Conservation (phyloP, 805 yeast species). For the Candida peoriensis region DNA sequence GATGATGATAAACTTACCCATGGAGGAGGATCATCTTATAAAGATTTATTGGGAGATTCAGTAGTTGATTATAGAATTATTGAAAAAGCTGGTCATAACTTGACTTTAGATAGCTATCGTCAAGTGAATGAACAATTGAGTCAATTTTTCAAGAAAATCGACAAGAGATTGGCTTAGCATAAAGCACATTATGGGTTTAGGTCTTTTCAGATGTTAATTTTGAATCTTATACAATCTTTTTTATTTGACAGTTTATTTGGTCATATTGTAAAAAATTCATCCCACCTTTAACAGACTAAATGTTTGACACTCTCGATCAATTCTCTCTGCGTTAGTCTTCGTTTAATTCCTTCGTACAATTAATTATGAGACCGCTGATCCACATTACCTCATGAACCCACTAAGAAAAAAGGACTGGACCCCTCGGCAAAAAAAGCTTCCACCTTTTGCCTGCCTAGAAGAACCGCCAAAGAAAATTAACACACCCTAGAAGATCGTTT, state of each 20-base stretch:
- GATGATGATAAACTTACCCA: constrained; percentile 18
- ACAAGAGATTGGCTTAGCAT: not conserved
- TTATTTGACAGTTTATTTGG: not conserved
- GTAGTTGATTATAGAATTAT: constrained; percentile 13
- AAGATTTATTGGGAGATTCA: constrained; percentile 15
- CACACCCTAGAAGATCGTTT: too few species aligned
- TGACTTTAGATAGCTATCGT: constrained; percentile 15
- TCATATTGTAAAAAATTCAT: not conserved
- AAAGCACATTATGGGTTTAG: not conserved
- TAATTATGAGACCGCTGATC: not conserved
- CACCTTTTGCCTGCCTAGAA: too few species aligned
- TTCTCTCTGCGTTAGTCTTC: too few species aligned
- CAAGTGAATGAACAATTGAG: constrained; percentile 12
- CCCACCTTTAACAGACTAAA: not conserved
- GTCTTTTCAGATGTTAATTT: not conserved
- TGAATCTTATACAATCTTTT: not conserved
- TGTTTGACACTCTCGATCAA: not conserved
- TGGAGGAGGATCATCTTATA: constrained; percentile 18
- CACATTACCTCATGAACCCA: too few species aligned
- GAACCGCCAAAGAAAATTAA: constrained; percentile 1
- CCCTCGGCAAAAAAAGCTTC: not conserved
- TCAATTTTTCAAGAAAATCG: constrained; percentile 1
- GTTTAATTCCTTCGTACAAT: too few species aligned
- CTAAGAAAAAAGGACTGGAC: not conserved
- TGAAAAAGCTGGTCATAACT: constrained; percentile 19